Percentiles rank a stretch among this genome's conserved stretches.
Conservation (phyloP, 106 monocot genomes). For the Acanthochlamys bracteata region DNA sequence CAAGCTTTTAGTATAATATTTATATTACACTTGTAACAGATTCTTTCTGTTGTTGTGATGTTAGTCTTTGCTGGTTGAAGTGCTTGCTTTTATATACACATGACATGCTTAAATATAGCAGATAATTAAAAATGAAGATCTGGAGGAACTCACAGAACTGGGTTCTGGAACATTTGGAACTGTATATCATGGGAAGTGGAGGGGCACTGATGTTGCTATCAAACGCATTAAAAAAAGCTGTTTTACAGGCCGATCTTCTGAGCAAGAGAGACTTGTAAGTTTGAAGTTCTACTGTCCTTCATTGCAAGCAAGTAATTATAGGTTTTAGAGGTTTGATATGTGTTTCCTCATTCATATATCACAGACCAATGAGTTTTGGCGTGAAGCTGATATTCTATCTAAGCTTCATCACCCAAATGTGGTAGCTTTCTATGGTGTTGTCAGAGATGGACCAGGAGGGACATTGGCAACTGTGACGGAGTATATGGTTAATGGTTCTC, state of each 20-base stretch:
- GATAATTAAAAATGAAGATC: conserved; percentile 91
- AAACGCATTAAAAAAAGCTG: conserved; percentile 93
- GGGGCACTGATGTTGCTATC: conserved; percentile 94
- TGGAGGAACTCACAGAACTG: conserved; percentile 80
- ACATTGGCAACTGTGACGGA: conserved; percentile 86
- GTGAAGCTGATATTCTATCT: conserved; percentile 86
- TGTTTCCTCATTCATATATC: neutral
- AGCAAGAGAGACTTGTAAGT: conserved; percentile 80
- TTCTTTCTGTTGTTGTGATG: no score
- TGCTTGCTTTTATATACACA: no score
- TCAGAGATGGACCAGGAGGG: conserved; percentile 73
- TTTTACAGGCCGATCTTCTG: conserved; percentile 77
- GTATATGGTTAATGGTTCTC: conserved; percentile 89
- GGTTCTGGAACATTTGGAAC: conserved; percentile 96
- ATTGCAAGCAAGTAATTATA: neutral
- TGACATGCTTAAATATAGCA: conserved; percentile 15
- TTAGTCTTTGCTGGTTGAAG: no score
- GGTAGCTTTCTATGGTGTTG: conserved; percentile 88
- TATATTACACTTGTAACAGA: no score
- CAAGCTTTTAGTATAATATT: no score
- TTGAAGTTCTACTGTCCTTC: neutral
- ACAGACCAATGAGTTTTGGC: conserved; percentile 85
- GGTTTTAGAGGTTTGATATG: neutral
- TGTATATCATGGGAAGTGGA: conserved; percentile 97
- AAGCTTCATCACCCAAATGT: conserved; percentile 96